Conservation (phyloP, 2,329 filamentous ascomycete genomes). For the Claviceps sp. region DNA sequence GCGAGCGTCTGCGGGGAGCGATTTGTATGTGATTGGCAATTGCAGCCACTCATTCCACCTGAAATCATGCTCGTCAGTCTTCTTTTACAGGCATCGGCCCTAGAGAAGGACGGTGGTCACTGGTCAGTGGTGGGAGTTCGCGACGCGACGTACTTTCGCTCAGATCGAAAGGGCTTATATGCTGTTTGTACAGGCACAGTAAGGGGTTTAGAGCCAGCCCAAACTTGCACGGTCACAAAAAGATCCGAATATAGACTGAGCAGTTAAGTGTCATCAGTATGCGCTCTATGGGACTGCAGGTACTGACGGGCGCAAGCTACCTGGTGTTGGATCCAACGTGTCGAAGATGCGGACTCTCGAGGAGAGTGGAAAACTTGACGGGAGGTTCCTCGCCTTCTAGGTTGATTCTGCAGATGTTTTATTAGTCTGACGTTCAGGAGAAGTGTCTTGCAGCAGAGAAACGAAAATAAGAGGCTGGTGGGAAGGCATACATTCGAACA, state of each 20-base stretch:
- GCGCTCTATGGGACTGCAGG: too few relatives aligned
- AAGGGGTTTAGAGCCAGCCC: conserved; percentile 89
- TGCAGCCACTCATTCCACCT: conserved; percentile 96
- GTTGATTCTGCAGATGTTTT: conserved; percentile 26
- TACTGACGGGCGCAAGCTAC: conserved; percentile 23
- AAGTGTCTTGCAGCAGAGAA: not conserved
- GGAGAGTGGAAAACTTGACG: conserved; percentile 49
- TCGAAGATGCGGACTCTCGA: conserved; percentile 66
- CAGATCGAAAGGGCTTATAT: conserved; percentile 78
- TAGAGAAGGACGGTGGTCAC: not conserved
- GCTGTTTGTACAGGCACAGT: conserved; percentile 85
- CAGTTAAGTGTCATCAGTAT: conserved; percentile 29
- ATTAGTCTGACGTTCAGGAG: conserved; percentile 7
- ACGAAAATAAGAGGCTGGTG: not conserved
- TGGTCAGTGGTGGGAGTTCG: not conserved
- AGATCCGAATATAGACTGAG: conserved; percentile 69
- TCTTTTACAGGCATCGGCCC: not conserved
- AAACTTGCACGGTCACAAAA: conserved; percentile 84
- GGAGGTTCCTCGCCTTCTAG: conserved; percentile 31
- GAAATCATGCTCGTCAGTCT: conserved; percentile 2
- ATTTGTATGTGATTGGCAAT: conserved; percentile 71
- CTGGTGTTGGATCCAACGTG: conserved; percentile 78
- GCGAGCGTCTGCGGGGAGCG: conserved; percentile 67
- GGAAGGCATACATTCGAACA: conserved; percentile 44
- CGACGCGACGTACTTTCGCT: conserved; percentile 37